Percentiles rank a stretch among this genome's conserved stretches.
Evolutionary conservation across 306 rosid species (phyloP).

Genomic region (Vicia faba): DNA sequence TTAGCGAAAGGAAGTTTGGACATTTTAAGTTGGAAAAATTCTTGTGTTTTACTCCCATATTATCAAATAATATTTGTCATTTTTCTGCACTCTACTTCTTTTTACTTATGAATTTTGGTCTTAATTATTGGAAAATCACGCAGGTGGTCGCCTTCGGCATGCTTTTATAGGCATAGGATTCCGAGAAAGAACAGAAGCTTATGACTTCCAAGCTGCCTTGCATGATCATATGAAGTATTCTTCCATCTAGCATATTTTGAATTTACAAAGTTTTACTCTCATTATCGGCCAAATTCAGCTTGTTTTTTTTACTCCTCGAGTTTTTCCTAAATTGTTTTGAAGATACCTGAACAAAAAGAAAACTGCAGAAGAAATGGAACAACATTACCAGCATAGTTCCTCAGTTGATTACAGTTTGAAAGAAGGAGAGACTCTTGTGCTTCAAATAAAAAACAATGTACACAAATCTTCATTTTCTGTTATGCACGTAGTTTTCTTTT

Average conservation of each 20-base stretch:
- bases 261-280: slow-evolving; percentile 25
- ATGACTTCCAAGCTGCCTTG: slow-evolving; percentile 97
- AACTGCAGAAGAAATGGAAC: slow-evolving; percentile 98
- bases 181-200: slow-evolving; percentile 95
- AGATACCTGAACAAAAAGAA: slow-evolving; percentile 93
- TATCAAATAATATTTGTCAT: slow-evolving; percentile 18
- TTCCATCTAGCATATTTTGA: slow-evolving; percentile 36
- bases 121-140: slow-evolving; percentile 33
- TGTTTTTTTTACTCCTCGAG: neutral
- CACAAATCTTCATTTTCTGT: slow-evolving; percentile 34
- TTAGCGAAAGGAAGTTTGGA: slow-evolving; percentile 12
- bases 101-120: slow-evolving; percentile 4
- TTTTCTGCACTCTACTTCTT: slow-evolving; percentile 30
- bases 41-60: slow-evolving; percentile 21
- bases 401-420: slow-evolving; percentile 88
- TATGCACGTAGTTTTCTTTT: slow-evolving; percentile 2
- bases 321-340: slow-evolving; percentile 29
- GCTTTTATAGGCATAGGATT: slow-evolving; percentile 97
- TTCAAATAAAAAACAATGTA: slow-evolving; percentile 77
- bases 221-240: slow-evolving; percentile 94
- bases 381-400: slow-evolving; percentile 81
- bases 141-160: slow-evolving; percentile 91
- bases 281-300: neutral
- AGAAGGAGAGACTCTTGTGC: slow-evolving; percentile 90
- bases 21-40: slow-evolving; percentile 31